These are phyloP conservation scores for Chlorella sp. DNA, from an alignment of 139 green algal species.

Conservation along the genomic window DNA sequence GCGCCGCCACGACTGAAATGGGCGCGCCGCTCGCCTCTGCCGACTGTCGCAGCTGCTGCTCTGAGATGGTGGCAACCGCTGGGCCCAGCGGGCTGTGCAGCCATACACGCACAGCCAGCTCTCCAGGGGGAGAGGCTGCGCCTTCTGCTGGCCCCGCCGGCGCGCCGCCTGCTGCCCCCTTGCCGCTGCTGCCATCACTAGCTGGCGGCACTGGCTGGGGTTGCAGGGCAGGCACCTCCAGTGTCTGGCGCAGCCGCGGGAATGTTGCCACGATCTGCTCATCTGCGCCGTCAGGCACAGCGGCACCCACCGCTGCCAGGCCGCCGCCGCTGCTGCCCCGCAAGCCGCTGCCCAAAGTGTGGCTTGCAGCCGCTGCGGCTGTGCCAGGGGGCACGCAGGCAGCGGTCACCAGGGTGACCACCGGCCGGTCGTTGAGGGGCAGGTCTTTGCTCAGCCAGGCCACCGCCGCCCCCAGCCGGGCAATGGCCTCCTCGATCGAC, in stretches of 20 bases:
- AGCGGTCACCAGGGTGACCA: constrained; percentile 11
- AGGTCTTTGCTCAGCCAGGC: constrained; percentile 25
- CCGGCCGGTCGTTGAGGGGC: constrained; percentile 1
- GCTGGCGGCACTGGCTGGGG: neutral
- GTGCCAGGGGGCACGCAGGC: neutral
- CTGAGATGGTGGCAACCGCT: constrained; percentile 6
- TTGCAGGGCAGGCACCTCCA: neutral
- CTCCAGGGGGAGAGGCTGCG: neutral
- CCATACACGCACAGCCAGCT: constrained; percentile 24
- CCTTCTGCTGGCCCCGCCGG: neutral
- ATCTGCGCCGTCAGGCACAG: neutral
- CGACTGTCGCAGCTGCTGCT: constrained; percentile 18
- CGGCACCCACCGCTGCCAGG: neutral
- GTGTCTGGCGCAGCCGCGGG: constrained; percentile 2
- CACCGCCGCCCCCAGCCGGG: constrained; percentile 15
- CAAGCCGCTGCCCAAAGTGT: neutral
- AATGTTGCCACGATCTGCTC: constrained; percentile 1
- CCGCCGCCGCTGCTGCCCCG: neutral
- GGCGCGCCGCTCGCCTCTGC: constrained; percentile 4
- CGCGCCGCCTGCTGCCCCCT: neutral
- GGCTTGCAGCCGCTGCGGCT: neutral
- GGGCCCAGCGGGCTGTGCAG: constrained; percentile 31
- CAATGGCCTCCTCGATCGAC: constrained; percentile 5
- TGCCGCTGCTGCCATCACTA: neutral
- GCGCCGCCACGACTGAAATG: neutral